These are phyloP conservation scores for Aureobasidium sp. DNA, from an alignment of 2,329 filamentous ascomycete genomes.

Conservation along the genomic window DNA sequence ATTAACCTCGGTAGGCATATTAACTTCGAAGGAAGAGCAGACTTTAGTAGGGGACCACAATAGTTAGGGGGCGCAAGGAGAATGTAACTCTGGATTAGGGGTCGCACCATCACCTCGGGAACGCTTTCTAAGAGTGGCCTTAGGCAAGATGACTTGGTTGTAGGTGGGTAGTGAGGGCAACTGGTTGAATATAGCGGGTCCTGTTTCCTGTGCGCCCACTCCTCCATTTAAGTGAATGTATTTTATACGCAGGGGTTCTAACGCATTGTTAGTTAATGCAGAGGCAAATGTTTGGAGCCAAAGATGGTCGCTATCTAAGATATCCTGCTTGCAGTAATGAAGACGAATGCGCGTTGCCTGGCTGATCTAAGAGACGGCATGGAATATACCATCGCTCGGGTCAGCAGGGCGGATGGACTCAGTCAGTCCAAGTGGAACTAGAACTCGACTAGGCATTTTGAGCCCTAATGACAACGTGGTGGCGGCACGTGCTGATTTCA, in stretches of 20 bases:
- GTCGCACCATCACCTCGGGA: not conserved
- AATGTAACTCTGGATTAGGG: not conserved
- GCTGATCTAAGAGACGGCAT: not conserved
- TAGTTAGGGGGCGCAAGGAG: not conserved
- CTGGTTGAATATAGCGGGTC: not conserved
- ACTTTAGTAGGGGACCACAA: slow-evolving; percentile 3
- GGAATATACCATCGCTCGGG: not conserved
- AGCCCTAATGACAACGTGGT: not conserved
- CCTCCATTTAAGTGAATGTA: slow-evolving; percentile 1
- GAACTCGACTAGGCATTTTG: not conserved
- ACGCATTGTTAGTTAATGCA: not conserved
- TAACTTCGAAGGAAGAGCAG: slow-evolving; percentile 1
- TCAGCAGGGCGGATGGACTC: not conserved
- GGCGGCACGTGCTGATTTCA: not conserved
- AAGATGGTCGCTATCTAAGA: not conserved
- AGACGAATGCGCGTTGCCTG: not conserved
- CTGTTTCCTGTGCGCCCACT: not conserved
- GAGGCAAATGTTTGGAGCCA: not conserved
- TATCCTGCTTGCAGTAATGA: not conserved
- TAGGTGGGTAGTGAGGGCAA: not conserved
- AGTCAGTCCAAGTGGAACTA: not conserved
- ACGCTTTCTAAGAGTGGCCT: not conserved
- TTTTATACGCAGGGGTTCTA: not conserved
- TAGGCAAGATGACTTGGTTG: not conserved
- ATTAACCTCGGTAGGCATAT: not conserved